Evolutionary conservation across 768 basidiomycete species (phyloP), one percentile per base, ranked within the genome.

Genomic region (Lactifluus pinguis): DNA sequence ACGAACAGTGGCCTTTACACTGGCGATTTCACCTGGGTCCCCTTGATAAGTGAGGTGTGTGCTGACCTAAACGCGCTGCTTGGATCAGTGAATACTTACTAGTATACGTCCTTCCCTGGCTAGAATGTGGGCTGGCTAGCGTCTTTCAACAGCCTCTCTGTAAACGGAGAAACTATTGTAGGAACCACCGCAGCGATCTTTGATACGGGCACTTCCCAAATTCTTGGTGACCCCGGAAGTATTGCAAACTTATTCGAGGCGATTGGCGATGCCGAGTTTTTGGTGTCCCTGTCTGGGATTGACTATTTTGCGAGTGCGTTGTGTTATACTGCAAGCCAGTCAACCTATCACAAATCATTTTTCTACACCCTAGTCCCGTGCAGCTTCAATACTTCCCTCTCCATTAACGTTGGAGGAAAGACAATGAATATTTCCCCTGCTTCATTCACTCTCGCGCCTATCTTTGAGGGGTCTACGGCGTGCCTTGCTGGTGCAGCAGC

Each of bases 171-270:
- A 13, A 25, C 34, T 25, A 53, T 62, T 17, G 3, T 64, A 10
- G 29, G 41, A 11, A 4, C 2, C 5, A 50, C 55, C 52, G 38
- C 44, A 3, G 55, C 74, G 45, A 66, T 73, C 64, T 69, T 74
- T 54, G 72, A 72, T 64, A 68, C 57, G 63, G 72, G 72, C 30
- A 73, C 71, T 9, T 70, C 70, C 9, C 58, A 68, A 32, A 66
- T 73, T 57, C 21, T 70, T 34, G 71, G 69, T 45, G 56, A 63
- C 50, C 19, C 55, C 4, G 7, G 6, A 11, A 3, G 14, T 14
- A 58, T 58, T 17, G 49, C 39, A 19, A 36, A 34, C 1, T 17
- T 58, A 7, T 51, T 51, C 42, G 3, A 36, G 4, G n/a, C 30
- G 41, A 58, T 58, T 14, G 13, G 30, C 11, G 57, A 49, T 42